Evolutionary conservation across 805 yeast species (phyloP).

Genomic region (Candida incommunis): DNA sequence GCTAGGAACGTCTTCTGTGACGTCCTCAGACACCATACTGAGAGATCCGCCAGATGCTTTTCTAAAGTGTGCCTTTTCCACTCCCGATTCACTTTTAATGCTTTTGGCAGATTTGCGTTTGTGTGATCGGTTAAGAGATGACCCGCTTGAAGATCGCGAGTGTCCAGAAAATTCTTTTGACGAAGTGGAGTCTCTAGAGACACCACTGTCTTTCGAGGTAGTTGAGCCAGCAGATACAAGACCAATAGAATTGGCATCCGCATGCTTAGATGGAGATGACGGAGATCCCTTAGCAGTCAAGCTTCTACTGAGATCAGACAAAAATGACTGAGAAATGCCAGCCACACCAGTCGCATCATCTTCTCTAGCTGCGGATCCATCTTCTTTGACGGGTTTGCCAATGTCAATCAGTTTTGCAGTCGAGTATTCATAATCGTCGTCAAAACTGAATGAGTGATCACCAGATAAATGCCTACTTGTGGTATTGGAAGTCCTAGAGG

Average conservation of each 20-base stretch:
- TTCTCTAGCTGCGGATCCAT: no score
- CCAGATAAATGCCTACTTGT: not conserved
- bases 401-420: not conserved
- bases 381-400: not conserved
- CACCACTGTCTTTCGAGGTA: not conserved
- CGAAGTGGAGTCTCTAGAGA: not conserved
- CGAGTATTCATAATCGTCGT: constrained; percentile 1
- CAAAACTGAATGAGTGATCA: not conserved
- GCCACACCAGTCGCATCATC: not conserved
- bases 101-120: not conserved
- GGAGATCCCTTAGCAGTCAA: not conserved
- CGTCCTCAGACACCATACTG: not conserved
- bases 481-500: not conserved
- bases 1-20: not conserved
- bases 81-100: not conserved
- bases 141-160: not conserved
- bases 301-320: not conserved
- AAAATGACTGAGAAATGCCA: not conserved
- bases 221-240: not conserved
- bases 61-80: not conserved
- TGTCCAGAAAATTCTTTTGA: not conserved
- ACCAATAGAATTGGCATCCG: not conserved
- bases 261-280: not conserved
- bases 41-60: not conserved
- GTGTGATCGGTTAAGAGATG: not conserved